Evolutionary conservation across 2,329 filamentous ascomycete species (phyloP), one percentile per base, ranked within the genome.

Genomic region (Cadophora sp.): DNA sequence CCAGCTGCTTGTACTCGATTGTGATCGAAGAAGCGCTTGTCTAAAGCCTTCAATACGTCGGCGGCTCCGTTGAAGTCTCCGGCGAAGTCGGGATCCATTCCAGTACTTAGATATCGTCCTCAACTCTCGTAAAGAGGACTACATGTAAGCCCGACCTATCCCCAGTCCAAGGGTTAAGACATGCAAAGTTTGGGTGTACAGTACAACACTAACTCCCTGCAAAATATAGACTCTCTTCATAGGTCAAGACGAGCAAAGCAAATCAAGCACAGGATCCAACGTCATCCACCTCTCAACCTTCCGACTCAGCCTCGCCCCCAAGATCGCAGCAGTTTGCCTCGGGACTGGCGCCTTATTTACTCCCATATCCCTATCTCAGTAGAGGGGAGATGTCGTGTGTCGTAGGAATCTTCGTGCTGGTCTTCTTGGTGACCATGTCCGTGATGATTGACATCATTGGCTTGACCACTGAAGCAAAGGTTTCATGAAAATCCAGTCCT

Each of bases 301-400:
- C 16, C 47, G 48, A 13, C 51, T 61, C 9, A 20, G 24, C 16
- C 20, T 63, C 5, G 39, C 59, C 1, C 39, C 59, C 5, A 66
- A 53, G 41, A 7, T 61, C 3, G 47, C 61, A 30, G 41, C 58
- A 5, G 63, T 51, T 24, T 51, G 33, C 2, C 16, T 71, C 1
- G 50, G 47, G 5, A 39, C 59, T 2, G 27, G 36, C 8, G 45
- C 59, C 18, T 61, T 71, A 2, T 62, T 72, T 6, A 53, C 62
- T 1, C 70, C 70, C 0, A 59, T 72, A 22, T 65, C 68, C 30
- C 11, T 72, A 59, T 24, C 16, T 72, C 27, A 45, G 39, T 24
- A 55, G 39, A 13, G 64, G 16, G 0, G 16, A 48, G 8, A 68
- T 63, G 67, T 60, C 69, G 5, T 59, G 27, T 13, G 55, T 69